A percentile compares a stretch with the other conserved stretches of the same genome.
These are phyloP conservation scores for Chamaecyparis obtusa DNA, from an alignment of 75 land plant genomes.

Conservation along the genomic window DNA sequence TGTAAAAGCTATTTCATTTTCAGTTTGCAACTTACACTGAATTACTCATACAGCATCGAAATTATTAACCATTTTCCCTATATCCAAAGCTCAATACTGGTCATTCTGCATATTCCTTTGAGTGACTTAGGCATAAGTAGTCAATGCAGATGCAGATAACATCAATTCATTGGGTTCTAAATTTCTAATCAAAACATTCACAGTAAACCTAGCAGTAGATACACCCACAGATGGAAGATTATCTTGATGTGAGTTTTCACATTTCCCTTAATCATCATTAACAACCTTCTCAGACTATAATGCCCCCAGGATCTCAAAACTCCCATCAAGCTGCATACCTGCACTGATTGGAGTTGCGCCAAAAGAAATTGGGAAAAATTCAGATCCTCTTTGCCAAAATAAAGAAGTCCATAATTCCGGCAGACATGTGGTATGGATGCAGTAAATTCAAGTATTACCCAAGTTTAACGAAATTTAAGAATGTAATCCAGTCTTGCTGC, in stretches of 20 bases:
- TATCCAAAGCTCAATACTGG: neutral
- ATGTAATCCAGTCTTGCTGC: too few relatives aligned
- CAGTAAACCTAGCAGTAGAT: neutral
- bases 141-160: neutral
- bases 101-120: neutral
- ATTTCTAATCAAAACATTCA: neutral
- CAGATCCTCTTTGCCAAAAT: neutral
- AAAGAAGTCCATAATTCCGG: too few relatives aligned
- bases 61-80: neutral
- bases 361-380: neutral
- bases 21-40: neutral
- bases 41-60: neutral
- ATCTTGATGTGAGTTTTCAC: neutral
- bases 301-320: neutral
- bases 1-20: neutral
- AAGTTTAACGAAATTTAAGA: too few relatives aligned
- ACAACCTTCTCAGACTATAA: neutral
- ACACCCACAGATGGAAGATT: neutral
- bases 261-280: neutral
- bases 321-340: neutral
- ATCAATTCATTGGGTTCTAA: neutral
- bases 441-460: neutral
- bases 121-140: neutral
- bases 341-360: neutral
- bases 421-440: neutral